Base-by-base conservation (phyloP, 2,329 filamentous ascomycete genomes). In the Colletotrichum melonis region DNA sequence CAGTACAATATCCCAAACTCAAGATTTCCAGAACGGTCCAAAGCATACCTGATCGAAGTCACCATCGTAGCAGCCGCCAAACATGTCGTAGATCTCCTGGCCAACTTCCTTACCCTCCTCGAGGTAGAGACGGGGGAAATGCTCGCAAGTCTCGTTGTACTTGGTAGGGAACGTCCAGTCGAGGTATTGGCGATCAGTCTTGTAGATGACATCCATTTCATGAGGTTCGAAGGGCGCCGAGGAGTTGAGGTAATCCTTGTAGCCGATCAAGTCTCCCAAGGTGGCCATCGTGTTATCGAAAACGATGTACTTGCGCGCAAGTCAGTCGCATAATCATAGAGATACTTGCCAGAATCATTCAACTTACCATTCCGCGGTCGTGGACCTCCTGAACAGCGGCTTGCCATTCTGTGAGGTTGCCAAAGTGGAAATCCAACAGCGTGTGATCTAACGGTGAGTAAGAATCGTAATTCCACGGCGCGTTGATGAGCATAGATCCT, bases 211-310 rank as follows among this genome's bases (percentile, higher is more conserved):
- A 60, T 88, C 83, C 80, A 92, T 87, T 77, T 92, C 91, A 19
- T 82, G 80, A 66, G 84, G 82, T 0, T 81, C 81, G 77, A 90
- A 92, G 0, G 89, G 89, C 0, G 91, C 87, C 26, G 88, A 89
- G 3, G 79, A 81, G 77, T 92, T 92, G 74, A 90, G 81, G 76
- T 87, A 89, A 1, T 89, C 89, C 69, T 91, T 82, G 79, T 91
- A 92, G 6, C 88, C 89, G 74, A 92, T 86, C 63, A 92, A 82
- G 76, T 92, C 90, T 64, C 89, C 88, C 86, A 92, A 85, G 2
- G 91, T 93, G 58, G 89, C 87, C 78, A 92, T 86, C 1, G 91
- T 92, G 77, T 92, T 92, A 78, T 92, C 91, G 72, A 92, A 81
- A 38, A 93, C 82, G 46, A 92, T 88, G 81, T 92, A 92, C 90